These are phyloP conservation scores for Colletotrichum sp. DNA, from an alignment of 2,329 filamentous ascomycete species.

Conservation along the genomic window DNA sequence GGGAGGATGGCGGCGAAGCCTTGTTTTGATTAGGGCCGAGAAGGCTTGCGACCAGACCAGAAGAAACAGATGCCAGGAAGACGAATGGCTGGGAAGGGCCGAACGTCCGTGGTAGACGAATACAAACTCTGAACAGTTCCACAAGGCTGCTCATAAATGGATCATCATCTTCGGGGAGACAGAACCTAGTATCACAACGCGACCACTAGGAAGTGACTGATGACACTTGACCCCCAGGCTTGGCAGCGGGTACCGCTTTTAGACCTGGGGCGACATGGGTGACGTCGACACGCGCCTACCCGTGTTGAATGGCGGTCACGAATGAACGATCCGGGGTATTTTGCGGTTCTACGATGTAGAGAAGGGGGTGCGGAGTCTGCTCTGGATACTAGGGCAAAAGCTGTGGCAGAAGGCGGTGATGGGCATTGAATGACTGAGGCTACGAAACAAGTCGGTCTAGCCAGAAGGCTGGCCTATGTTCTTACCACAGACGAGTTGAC, in stretches of 20 bases:
- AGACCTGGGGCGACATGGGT: background rate
- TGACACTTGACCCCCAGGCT: background rate
- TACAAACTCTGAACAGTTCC: conserved; percentile 7
- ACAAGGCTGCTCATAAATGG: background rate
- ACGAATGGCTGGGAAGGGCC: background rate
- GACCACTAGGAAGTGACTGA: background rate
- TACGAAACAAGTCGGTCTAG: background rate
- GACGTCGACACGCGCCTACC: background rate
- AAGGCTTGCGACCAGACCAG: background rate
- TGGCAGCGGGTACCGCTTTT: background rate
- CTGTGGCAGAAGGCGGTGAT: background rate
- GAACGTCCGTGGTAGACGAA: conserved; percentile 12
- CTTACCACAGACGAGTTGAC: background rate
- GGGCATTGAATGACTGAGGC: background rate
- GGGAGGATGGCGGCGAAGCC: background rate
- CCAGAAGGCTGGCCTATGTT: background rate
- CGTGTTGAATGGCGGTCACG: background rate
- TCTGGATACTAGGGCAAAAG: background rate
- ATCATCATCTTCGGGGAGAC: background rate
- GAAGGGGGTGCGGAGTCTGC: background rate
- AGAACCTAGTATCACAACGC: background rate
- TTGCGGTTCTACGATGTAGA: background rate
- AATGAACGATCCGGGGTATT: background rate
- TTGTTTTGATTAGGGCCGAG: background rate
- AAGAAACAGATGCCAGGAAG: background rate